phyloP scores from a whole-genome alignment of 2,329 filamentous ascomycete genomes.

The Penicillium sp. region DNA sequence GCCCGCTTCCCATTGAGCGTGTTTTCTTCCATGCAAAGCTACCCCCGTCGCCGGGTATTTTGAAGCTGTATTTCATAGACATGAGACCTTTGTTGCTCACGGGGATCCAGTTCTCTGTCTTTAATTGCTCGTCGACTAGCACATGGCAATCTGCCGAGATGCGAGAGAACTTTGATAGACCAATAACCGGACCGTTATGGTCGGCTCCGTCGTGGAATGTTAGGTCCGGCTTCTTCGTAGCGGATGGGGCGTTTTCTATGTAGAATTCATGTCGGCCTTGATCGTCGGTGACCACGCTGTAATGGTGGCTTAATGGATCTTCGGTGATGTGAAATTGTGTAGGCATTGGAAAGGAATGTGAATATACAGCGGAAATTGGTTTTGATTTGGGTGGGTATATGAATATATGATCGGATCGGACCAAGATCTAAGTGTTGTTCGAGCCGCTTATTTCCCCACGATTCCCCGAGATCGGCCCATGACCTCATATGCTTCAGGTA shows the following conservation, averaged over 20 bases:
- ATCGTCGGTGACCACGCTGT: not conserved
- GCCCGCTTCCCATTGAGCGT: slow-evolving; percentile 2
- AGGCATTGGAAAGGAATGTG: not conserved
- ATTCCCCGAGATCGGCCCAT: too few relatives aligned
- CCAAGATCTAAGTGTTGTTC: too few relatives aligned
- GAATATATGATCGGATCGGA: not conserved
- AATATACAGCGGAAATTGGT: too few relatives aligned
- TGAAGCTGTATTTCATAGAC: slow-evolving; percentile 2
- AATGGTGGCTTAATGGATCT: slow-evolving; percentile 4
- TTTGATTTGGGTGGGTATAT: too few relatives aligned
- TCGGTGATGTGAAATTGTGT: slow-evolving; percentile 5
- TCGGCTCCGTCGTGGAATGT: slow-evolving; percentile 2
- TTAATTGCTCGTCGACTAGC: not conserved
- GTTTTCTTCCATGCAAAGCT: slow-evolving; percentile 6
- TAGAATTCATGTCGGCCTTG: slow-evolving; percentile 1
- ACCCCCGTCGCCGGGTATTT: not conserved
- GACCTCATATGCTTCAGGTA: too few relatives aligned
- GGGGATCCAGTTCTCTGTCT: not conserved
- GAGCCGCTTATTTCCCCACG: too few relatives aligned
- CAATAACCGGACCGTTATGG: not conserved
- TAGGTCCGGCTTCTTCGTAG: not conserved
- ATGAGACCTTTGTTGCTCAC: slow-evolving; percentile 5
- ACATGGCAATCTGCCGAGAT: slow-evolving; percentile 6
- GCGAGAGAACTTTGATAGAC: slow-evolving; percentile 2
- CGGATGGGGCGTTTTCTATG: slow-evolving; percentile 5